Conservation (phyloP, 805 yeast genomes). For the Metschnikowia henanensis region DNA sequence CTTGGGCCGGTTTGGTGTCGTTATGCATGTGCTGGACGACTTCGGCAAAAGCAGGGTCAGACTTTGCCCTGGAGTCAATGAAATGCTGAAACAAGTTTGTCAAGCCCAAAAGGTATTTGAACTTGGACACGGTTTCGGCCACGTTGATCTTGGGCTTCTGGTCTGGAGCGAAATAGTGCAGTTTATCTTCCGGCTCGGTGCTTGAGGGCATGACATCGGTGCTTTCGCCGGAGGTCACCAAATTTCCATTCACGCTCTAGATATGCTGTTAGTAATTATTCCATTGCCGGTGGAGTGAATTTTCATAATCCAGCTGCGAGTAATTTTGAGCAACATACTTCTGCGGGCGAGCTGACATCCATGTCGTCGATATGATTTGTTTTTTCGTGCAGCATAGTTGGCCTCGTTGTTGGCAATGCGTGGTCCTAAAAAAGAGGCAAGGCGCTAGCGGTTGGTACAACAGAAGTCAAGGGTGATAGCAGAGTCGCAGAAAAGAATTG, state of each 20-base stretch:
- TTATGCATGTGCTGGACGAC: slow-evolving; percentile 46
- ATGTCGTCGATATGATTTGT: neutral
- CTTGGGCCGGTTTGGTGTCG: slow-evolving; percentile 12
- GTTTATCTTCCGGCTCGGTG: slow-evolving; percentile 1
- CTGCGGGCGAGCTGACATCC: neutral
- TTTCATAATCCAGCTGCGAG: neutral
- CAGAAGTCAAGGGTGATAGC: neutral
- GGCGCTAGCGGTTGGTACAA: no score
- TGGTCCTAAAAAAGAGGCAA: no score
- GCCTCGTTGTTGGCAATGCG: neutral
- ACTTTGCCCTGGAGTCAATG: slow-evolving; percentile 60
- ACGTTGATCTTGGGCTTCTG: slow-evolving; percentile 47
- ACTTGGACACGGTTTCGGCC: slow-evolving; percentile 62
- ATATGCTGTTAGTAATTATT: neutral
- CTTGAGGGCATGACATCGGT: neutral
- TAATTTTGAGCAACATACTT: neutral
- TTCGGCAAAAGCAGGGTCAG: slow-evolving; percentile 54
- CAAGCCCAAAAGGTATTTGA: slow-evolving; percentile 63
- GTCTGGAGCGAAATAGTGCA: slow-evolving; percentile 33
- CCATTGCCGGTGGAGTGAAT: neutral
- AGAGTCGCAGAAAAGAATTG: neutral
- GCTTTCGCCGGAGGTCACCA: neutral
- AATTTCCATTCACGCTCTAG: slow-evolving; percentile 2
- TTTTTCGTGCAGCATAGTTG: neutral
- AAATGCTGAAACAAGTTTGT: slow-evolving; percentile 70